Evolutionary conservation across 108 stramenopile genomes (phyloP).

Genomic region (Epithemia pelagica): DNA sequence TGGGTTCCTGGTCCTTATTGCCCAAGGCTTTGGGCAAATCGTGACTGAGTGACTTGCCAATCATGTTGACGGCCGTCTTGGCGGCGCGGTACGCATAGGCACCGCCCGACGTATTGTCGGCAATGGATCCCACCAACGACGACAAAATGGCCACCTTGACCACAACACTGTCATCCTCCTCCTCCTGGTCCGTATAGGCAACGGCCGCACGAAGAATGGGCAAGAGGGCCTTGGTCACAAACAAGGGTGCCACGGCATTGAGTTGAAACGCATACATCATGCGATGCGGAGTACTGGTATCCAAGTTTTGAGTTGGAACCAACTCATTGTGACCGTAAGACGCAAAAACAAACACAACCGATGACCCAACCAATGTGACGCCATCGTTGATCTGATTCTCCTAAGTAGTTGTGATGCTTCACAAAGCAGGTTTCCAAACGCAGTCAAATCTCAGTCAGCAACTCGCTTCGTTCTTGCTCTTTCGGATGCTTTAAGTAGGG

Average conservation of each 20-base stretch:
- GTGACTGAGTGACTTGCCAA: conserved; percentile 23
- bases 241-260: conserved; percentile 25
- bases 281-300: conserved; percentile 19
- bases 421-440: no score
- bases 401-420: no score
- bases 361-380: no score
- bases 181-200: no score
- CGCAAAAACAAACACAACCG: no score
- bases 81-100: conserved; percentile 33
- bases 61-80: conserved; percentile 39
- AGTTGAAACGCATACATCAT: conserved; percentile 29
- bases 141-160: conserved; percentile 6
- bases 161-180: no score
- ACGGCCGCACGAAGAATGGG: conserved; percentile 13
- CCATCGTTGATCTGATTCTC: no score
- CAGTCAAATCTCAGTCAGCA: no score
- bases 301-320: conserved; percentile 12
- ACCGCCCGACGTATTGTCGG: conserved; percentile 28
- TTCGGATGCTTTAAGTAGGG: no score
- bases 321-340: not conserved
- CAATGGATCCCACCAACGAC: not conserved
- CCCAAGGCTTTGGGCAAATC: conserved; percentile 27
- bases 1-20: no score
- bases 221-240: conserved; percentile 24
- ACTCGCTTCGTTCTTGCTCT: no score